Base-by-base conservation (phyloP, 1,139 yeast species). In the Taphrina confusa region DNA sequence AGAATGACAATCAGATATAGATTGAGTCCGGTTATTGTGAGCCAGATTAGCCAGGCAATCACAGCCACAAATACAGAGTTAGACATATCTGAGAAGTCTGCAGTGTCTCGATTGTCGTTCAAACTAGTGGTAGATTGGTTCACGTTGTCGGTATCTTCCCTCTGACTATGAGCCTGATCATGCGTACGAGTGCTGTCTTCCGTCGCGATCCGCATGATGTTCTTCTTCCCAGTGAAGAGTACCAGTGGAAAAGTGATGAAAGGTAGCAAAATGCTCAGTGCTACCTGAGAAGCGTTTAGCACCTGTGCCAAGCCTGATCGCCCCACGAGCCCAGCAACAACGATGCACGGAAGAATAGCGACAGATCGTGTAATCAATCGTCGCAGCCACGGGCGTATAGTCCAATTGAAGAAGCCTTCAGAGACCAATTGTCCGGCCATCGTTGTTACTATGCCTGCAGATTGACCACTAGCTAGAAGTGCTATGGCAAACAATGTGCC, bases 391-490 rank as follows among this genome's bases (percentile, higher is more conserved):
- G 98, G 97, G 31, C 87, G 83, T 64, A 91, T 78, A 1, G 87
- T 77, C 92, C 97, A 89, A 64, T 81, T 78, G 50, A 91, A 78
- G 68, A 91, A 94, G 0, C 98, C 98, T 71, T 92, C 97, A 68
- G 90, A 84, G 1, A 92, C 96, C 82, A 91, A 89, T 72, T 92
- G 98, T 20, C 98, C 97, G 0, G 97, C 95, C 69, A 92, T 79
- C 0, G 98, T 92, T 69, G 97, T 92, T n/a, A 92, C 96, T 30
- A 94, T 87, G 54, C 98, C 97, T 1, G 98, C 97, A 69, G 96
- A 87, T 71, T 91, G 96, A 18, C 98, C 98, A n/a, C 96, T 87
- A 70, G 91, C 90, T 57, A 92, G 76, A 72, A 92, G 80, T 0
- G 97, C 97, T 47, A 90, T 74, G 1, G 97, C 97, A 76, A 92